Evolutionary conservation across 164 flowering plant genomes (phyloP), one percentile per base, ranked within the genome.

Genomic region (Dillenia turbinata): DNA sequence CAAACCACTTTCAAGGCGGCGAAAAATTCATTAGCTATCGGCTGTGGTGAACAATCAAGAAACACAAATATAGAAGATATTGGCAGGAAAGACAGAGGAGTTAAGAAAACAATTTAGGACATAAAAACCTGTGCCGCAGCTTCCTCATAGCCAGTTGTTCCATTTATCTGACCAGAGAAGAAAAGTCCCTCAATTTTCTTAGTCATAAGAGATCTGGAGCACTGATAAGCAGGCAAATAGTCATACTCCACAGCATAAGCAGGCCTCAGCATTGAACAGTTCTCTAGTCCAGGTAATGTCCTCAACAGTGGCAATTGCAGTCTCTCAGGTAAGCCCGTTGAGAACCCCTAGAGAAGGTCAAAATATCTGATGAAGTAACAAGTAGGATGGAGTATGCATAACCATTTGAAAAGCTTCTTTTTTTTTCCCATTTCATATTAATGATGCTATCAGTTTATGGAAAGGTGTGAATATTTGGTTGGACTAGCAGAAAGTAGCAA

Each of bases 201-300:
- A 9, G 97, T 93, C 97, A 93, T 93, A 43, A 93, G 90, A 68
- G 97, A 87, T 61, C 96, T 86, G 15, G 86, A 79, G 63, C 96
- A 90, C 72, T 93, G 98, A 78, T 89, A 69, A 67, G 98, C 97
- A 69, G 98, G 98, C 77, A 93, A 78, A 77, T 54, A 93, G 78
- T 93, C 98, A 68, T 93, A 93, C 73, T 93, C 97, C 19, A 93
- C 98, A 66, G 97, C 98, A 83, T 93, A 93, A 63, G 98, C 98
- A 75, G 98, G 98, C 74, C 98, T 84, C 69, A 93, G 77, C 95
- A 93, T 93, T 66, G 94, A 81, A 74, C 98, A 93, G 52, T 86
- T 90, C 69, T 93, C 98, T 65, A 93, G 97, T 56, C 97, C 97
- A 67, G 98, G 97, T 70, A 93, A 79, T 56, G 92, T 85, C 75